phyloP scores from a whole-genome alignment of 1,284 basidiomycete species.

The Gomphus bonarii region DNA sequence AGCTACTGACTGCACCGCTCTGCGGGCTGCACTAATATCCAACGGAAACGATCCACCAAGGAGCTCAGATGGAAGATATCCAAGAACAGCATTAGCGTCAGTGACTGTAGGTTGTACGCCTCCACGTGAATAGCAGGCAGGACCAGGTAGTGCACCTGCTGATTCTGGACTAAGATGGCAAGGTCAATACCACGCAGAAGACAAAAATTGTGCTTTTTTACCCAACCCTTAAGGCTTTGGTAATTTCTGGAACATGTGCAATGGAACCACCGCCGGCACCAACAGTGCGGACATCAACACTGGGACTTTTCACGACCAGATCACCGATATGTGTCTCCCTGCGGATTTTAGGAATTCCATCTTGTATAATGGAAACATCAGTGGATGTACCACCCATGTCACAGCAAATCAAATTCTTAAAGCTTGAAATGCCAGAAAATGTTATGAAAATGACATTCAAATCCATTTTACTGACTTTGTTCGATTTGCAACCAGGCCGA shows the following conservation, averaged over 20 bases:
- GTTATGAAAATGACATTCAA: not conserved
- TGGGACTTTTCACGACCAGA: slow-evolving; percentile 14
- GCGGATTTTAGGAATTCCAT: slow-evolving; percentile 16
- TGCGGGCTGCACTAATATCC: slow-evolving; percentile 16
- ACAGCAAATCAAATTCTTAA: slow-evolving; percentile 21
- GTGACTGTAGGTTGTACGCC: slow-evolving; percentile 19
- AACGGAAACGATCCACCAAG: slow-evolving; percentile 21
- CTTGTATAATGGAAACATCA: slow-evolving; percentile 20
- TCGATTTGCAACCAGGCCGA: slow-evolving; percentile 16
- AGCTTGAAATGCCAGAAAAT: not conserved
- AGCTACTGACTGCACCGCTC: slow-evolving; percentile 18
- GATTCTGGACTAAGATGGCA: slow-evolving; percentile 16
- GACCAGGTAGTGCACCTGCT: slow-evolving; percentile 22
- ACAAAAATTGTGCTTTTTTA: not conserved
- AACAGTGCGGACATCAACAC: slow-evolving; percentile 23
- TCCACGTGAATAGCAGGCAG: slow-evolving; percentile 19
- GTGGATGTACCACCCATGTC: slow-evolving; percentile 24
- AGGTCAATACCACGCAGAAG: not conserved
- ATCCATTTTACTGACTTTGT: slow-evolving; percentile 14
- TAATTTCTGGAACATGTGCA: slow-evolving; percentile 19
- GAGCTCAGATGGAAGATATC: slow-evolving; percentile 20
- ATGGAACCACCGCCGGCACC: slow-evolving; percentile 24
- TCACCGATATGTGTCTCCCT: slow-evolving; percentile 18
- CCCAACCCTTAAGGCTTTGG: slow-evolving; percentile 23
- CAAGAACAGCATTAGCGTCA: slow-evolving; percentile 22